Percentiles rank a stretch among this genome's conserved stretches.
phyloP scores from a whole-genome alignment of 1,284 basidiomycete genomes.

The Tilletia setariae region DNA sequence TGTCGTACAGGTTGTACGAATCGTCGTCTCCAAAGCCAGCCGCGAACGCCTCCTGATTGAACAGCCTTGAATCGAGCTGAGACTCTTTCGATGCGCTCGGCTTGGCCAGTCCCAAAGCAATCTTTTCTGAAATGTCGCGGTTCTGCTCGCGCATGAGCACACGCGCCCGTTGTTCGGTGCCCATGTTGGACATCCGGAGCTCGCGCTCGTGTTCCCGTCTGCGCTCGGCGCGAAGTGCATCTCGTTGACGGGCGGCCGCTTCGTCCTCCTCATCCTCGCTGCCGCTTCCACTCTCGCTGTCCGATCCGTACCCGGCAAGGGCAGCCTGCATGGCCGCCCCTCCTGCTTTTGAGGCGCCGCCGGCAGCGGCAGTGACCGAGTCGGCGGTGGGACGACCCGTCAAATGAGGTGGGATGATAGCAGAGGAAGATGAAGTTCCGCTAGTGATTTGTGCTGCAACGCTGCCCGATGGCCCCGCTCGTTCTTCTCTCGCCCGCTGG shows the following conservation, averaged over 20 bases:
- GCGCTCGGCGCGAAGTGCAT: constrained; percentile 87
- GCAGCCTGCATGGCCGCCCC: constrained; percentile 66
- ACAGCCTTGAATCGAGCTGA: constrained; percentile 92
- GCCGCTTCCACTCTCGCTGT: constrained; percentile 2
- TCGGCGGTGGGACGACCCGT: constrained; percentile 6
- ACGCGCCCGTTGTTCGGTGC: constrained; percentile 90
- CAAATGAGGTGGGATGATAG: neutral
- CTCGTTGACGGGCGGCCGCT: constrained; percentile 77
- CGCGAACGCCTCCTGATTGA: constrained; percentile 88
- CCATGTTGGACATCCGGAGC: constrained; percentile 99
- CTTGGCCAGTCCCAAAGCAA: constrained; percentile 94
- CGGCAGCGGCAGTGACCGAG: constrained; percentile 17
- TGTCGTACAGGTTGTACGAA: constrained; percentile 87
- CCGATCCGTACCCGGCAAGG: constrained; percentile 68
- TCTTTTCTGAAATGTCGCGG: constrained; percentile 98
- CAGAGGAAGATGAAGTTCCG: neutral
- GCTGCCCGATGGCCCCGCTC: constrained; percentile 67
- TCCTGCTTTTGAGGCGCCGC: constrained; percentile 20
- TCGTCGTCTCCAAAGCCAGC: constrained; percentile 83
- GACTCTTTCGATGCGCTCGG: constrained; percentile 82
- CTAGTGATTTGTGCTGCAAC: constrained; percentile 23
- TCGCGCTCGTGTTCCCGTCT: constrained; percentile 90
- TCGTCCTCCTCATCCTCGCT: constrained; percentile 65
- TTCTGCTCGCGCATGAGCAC: constrained; percentile 89
- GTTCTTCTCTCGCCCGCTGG: constrained; percentile 90